Conservation (phyloP, 148 eudicot genomes). For the Cornus controversa region DNA sequence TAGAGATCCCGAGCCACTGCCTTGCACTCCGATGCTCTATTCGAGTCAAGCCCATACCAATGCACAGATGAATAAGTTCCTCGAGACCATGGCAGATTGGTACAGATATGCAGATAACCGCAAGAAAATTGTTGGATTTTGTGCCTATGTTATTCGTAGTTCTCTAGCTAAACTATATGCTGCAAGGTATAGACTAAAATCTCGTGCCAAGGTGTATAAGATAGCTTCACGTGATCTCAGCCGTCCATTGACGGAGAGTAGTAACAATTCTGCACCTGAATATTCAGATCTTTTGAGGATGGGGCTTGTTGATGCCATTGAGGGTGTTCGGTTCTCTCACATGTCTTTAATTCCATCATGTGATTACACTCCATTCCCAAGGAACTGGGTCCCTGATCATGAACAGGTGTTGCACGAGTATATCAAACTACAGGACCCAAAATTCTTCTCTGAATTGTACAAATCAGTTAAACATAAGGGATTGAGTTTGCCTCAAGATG, state of each 20-base stretch:
- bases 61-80: slow-evolving; percentile 96
- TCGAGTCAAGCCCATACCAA: slow-evolving; percentile 96
- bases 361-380: slow-evolving; percentile 83
- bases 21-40: slow-evolving; percentile 92
- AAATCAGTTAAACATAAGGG: slow-evolving; percentile 52
- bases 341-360: slow-evolving; percentile 87
- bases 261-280: slow-evolving; percentile 57
- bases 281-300: slow-evolving; percentile 77
- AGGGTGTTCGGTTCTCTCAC: slow-evolving; percentile 88
- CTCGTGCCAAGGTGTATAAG: slow-evolving; percentile 88
- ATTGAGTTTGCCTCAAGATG: slow-evolving; percentile 68
- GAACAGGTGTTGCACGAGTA: slow-evolving; percentile 68
- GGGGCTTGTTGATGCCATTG: slow-evolving; percentile 86
- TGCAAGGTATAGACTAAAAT: slow-evolving; percentile 87
- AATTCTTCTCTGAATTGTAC: slow-evolving; percentile 66
- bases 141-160: slow-evolving; percentile 92
- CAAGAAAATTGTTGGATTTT: slow-evolving; percentile 87
- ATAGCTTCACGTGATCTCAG: slow-evolving; percentile 86
- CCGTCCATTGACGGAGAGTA: slow-evolving; percentile 66
- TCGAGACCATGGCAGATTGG: slow-evolving; percentile 99
- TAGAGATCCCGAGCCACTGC: slow-evolving; percentile 90
- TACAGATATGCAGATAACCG: slow-evolving; percentile 91
- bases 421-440: slow-evolving; percentile 73
- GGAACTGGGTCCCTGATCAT: slow-evolving; percentile 86
- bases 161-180: slow-evolving; percentile 93